phyloP scores from a whole-genome alignment of 1,284 basidiomycete species.

The Tylopilus sp. region DNA sequence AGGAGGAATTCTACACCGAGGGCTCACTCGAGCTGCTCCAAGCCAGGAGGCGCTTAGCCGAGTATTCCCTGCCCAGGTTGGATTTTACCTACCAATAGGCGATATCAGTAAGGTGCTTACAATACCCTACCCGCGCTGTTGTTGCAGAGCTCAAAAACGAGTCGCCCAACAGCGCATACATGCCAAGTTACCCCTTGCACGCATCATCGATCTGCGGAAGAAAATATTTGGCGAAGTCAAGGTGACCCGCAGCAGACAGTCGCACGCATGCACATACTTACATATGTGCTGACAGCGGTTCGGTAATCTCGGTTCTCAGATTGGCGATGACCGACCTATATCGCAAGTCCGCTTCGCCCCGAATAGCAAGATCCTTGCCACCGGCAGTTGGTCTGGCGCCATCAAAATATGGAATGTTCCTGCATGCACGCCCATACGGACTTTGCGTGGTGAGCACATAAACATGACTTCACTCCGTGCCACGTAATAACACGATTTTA shows the following conservation, averaged over 20 bases:
- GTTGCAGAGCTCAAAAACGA: slow-evolving; percentile 85
- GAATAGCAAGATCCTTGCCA: slow-evolving; percentile 82
- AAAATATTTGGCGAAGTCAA: slow-evolving; percentile 87
- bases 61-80: slow-evolving; percentile 91
- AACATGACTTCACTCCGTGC: neutral
- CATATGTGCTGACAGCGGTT: slow-evolving; percentile 62
- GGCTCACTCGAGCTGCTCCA: slow-evolving; percentile 84
- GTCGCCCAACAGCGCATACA: slow-evolving; percentile 87
- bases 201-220: slow-evolving; percentile 88
- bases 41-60: slow-evolving; percentile 80
- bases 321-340: slow-evolving; percentile 93
- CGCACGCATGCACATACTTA: neutral
- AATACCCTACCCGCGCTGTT: slow-evolving; percentile 36
- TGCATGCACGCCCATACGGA: slow-evolving; percentile 71
- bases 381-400: slow-evolving; percentile 93
- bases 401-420: slow-evolving; percentile 96
- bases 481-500: slow-evolving; percentile 11
- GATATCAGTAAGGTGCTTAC: slow-evolving; percentile 75
- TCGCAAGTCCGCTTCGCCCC: slow-evolving; percentile 95
- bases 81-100: slow-evolving; percentile 56
- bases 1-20: slow-evolving; percentile 96
- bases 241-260: slow-evolving; percentile 39
- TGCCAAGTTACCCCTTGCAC: slow-evolving; percentile 83
- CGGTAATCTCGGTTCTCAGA: slow-evolving; percentile 92
- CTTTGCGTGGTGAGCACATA: slow-evolving; percentile 59